A percentile compares a stretch with the other conserved stretches of the same genome.
Conservation (phyloP, 2,329 filamentous ascomycete genomes). For the Dissoconium aciculare region DNA sequence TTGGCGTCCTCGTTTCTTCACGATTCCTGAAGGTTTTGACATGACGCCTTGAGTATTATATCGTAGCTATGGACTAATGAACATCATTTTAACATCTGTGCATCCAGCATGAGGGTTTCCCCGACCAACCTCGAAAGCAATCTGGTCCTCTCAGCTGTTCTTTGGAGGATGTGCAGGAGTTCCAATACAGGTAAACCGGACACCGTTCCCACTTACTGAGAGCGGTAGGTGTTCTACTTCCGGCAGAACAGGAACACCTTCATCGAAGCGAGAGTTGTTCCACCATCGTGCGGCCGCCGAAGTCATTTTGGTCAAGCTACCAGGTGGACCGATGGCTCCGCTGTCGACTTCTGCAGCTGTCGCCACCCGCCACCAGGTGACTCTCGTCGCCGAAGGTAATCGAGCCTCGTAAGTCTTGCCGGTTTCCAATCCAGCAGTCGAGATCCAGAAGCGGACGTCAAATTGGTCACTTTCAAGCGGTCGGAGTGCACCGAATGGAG, state of each 20-base stretch:
- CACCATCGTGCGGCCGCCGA: not conserved
- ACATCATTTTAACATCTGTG: too few species aligned
- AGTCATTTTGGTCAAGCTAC: not conserved
- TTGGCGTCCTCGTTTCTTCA: too few species aligned
- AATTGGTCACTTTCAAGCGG: not conserved
- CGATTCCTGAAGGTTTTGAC: too few species aligned
- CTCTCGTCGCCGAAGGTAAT: constrained; percentile 1
- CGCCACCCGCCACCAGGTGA: not conserved
- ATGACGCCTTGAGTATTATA: too few species aligned
- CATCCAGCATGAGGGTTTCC: too few species aligned
- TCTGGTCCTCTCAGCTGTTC: too few species aligned
- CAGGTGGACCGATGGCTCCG: not conserved
- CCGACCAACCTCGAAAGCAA: too few species aligned
- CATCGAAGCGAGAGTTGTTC: not conserved
- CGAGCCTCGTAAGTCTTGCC: not conserved
- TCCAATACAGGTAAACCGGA: not conserved
- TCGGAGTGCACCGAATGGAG: not conserved
- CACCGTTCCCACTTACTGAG: not conserved
- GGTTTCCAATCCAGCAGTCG: not conserved
- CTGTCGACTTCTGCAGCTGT: not conserved
- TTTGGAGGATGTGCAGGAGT: too few species aligned
- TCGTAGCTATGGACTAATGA: too few species aligned
- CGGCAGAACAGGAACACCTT: constrained; percentile 1
- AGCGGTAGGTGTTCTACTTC: not conserved
- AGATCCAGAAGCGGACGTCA: not conserved